These are phyloP conservation scores for Ogataea glucozyma DNA, from an alignment of 805 yeast genomes.

Conservation along the genomic window DNA sequence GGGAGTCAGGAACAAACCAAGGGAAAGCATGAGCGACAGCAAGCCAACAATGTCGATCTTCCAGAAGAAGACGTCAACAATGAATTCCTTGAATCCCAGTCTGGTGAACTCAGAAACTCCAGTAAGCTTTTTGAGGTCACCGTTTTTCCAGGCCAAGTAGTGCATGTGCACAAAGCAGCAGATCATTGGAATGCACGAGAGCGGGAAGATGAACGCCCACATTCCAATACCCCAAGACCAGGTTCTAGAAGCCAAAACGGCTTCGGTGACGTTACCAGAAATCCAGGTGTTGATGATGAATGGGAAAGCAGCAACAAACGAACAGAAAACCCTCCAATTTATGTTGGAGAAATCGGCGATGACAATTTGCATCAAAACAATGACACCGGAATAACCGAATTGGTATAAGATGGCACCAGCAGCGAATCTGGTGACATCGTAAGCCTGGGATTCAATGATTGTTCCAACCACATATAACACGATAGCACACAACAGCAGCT, in stretches of 20 bases:
- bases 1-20: conserved; percentile 71
- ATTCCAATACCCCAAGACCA: conserved; percentile 81
- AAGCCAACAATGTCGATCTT: conserved; percentile 66
- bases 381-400: conserved; percentile 64
- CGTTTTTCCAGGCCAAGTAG: conserved; percentile 50
- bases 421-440: conserved; percentile 56
- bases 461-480: conserved; percentile 64
- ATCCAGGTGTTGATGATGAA: conserved; percentile 80
- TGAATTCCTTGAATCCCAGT: conserved; percentile 35
- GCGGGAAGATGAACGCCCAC: conserved; percentile 78
- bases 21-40: conserved; percentile 50
- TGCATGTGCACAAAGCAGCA: conserved; percentile 57
- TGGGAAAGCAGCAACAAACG: conserved; percentile 70
- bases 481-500: conserved; percentile 48
- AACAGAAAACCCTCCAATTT: conserved; percentile 68
- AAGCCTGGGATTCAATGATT: conserved; percentile 60
- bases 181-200: conserved; percentile 61
- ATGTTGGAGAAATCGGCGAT: conserved; percentile 67
- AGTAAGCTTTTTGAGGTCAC: conserved; percentile 47
- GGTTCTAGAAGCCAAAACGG: conserved; percentile 35
- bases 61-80: conserved; percentile 55
- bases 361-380: conserved; percentile 55
- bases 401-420: conserved; percentile 62
- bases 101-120: conserved; percentile 31
- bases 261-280: conserved; percentile 55